A percentile compares a stretch with the other conserved stretches of the same genome.
These are phyloP conservation scores for Plantago lanceolata DNA, from an alignment of 305 asterid species.

Conservation along the genomic window DNA sequence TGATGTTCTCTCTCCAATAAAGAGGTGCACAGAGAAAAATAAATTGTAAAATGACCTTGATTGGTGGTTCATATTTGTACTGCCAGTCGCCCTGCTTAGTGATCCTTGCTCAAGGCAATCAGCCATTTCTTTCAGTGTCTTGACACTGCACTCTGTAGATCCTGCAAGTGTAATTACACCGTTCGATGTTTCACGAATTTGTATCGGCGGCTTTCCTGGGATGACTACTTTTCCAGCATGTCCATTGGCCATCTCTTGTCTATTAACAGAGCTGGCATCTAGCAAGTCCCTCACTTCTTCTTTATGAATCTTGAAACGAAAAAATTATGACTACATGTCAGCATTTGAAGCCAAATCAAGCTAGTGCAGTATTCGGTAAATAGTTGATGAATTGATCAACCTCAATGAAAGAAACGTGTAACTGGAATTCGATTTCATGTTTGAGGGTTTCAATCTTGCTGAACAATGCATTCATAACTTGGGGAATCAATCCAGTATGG, in stretches of 20 bases:
- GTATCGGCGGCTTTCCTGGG: conserved; percentile 88
- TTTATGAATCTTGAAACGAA: conserved; percentile 70
- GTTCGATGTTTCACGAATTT: conserved; percentile 89
- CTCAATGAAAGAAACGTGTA: conserved; percentile 96
- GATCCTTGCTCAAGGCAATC: conserved; percentile 97
- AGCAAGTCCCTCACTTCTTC: conserved; percentile 97
- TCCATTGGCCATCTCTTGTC: conserved; percentile 67
- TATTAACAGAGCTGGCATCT: conserved; percentile 51
- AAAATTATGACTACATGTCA: conserved; percentile 13
- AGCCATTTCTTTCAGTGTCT: conserved; percentile 85
- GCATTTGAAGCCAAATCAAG: conserved; percentile 1
- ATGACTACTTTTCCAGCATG: conserved; percentile 57
- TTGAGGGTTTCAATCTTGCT: conserved; percentile 72
- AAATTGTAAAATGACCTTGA: conserved; percentile 53
- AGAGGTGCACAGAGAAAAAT: conserved; percentile 4
- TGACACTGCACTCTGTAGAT: conserved; percentile 80
- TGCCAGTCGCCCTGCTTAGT: conserved; percentile 89
- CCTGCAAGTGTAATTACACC: conserved; percentile 99
- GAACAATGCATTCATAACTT: conserved; percentile 82
- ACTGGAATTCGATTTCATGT: conserved; percentile 86
- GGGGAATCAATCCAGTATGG: conserved; percentile 83
- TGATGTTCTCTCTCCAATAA: neutral
- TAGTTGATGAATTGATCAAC: conserved; percentile 29
- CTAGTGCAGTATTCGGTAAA: conserved; percentile 1
- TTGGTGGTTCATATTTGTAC: conserved; percentile 96